Conservation (phyloP, 257 asterid genomes). For the Vinca minor region DNA sequence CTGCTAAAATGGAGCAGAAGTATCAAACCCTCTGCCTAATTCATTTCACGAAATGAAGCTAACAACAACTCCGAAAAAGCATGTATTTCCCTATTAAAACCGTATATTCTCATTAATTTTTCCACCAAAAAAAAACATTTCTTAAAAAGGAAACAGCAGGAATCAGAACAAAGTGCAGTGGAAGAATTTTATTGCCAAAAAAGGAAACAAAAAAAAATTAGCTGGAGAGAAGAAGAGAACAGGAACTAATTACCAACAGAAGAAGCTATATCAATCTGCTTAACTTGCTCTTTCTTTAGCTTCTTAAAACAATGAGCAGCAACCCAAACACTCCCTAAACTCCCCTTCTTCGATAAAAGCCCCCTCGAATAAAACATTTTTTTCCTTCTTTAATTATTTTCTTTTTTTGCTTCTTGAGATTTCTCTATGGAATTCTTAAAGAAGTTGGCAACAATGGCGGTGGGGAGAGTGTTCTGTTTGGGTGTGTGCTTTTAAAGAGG, state of each 20-base stretch:
- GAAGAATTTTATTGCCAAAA: too few relatives aligned
- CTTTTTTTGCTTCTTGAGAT: slow-evolving; percentile 7
- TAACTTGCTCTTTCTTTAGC: slow-evolving; percentile 51
- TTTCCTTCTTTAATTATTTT: background rate
- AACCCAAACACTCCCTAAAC: slow-evolving; percentile 68
- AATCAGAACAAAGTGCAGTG: background rate
- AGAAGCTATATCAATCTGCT: slow-evolving; percentile 50
- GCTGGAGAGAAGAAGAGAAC: background rate
- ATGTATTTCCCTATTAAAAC: background rate
- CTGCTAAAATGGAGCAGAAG: background rate
- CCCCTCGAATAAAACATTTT: slow-evolving; percentile 64
- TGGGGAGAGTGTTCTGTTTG: background rate
- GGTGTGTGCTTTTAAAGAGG: background rate
- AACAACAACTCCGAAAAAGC: background rate
- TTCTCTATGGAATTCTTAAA: too few relatives aligned
- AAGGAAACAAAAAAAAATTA: too few relatives aligned
- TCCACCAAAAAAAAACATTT: background rate
- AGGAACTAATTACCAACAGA: slow-evolving; percentile 69
- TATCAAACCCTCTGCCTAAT: background rate
- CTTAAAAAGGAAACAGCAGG: background rate
- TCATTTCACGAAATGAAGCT: background rate
- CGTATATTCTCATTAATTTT: background rate
- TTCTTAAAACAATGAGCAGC: slow-evolving; percentile 81
- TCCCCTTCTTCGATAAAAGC: slow-evolving; percentile 72
- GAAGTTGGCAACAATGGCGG: background rate